These are phyloP conservation scores for Solanum commersonii DNA, from an alignment of 257 asterid genomes.

Conservation along the genomic window DNA sequence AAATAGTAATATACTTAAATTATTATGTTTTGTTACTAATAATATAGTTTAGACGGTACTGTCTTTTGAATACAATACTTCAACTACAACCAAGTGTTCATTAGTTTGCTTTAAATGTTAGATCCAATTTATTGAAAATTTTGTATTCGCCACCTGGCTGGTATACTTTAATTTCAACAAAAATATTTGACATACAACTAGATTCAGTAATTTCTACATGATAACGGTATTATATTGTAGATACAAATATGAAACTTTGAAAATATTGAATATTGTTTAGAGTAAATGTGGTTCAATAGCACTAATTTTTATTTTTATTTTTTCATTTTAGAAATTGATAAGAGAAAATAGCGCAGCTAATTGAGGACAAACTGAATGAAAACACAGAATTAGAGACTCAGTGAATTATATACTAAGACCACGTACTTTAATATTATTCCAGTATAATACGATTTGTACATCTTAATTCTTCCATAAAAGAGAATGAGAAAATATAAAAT, in stretches of 20 bases:
- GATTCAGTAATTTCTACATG: not conserved
- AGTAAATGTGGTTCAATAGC: not conserved
- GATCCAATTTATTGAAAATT: not conserved
- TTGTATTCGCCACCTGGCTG: accelerated
- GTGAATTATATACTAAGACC: not conserved
- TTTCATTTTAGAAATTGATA: not conserved
- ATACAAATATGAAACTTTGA: not conserved
- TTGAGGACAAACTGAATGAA: not conserved
- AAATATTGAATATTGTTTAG: not conserved
- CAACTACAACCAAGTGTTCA: not conserved
- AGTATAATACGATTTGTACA: not conserved
- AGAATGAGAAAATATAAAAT: not conserved
- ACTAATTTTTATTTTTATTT: accelerated
- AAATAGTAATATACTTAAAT: not conserved
- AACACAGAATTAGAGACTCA: not conserved
- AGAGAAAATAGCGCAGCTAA: not conserved
- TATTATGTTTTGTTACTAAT: not conserved
- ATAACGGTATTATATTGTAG: not conserved
- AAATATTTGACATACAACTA: not conserved
- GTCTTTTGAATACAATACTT: not conserved
- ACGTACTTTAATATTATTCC: not conserved
- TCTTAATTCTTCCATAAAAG: not conserved
- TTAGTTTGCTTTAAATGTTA: not conserved
- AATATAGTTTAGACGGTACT: not conserved
- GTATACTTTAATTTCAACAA: not conserved